phyloP scores from a whole-genome alignment of 805 yeast species.

The Isabelozyma rhagii region DNA sequence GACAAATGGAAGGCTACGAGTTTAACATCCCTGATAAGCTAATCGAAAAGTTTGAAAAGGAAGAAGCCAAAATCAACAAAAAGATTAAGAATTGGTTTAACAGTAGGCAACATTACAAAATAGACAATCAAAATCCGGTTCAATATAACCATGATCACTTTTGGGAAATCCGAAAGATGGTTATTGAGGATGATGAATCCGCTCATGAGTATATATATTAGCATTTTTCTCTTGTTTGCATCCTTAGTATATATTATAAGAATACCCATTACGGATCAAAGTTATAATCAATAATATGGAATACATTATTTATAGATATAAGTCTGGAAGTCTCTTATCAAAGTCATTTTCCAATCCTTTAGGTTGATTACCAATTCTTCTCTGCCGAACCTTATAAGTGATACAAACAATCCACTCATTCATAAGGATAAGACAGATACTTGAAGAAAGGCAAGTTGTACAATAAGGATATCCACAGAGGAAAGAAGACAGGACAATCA shows the following conservation, averaged over 20 bases:
- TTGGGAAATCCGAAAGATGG: slow-evolving; percentile 45
- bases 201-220: neutral
- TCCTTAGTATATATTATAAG: neutral
- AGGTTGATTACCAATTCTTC: neutral
- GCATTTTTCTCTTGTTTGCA: neutral
- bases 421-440: neutral
- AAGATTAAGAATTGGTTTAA: slow-evolving; percentile 39
- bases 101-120: slow-evolving; percentile 21
- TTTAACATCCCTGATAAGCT: slow-evolving; percentile 23
- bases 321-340: neutral
- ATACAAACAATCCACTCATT: neutral
- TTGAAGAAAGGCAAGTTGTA: neutral
- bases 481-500: neutral
- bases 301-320: neutral
- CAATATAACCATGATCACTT: slow-evolving; percentile 24
- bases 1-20: slow-evolving; percentile 16
- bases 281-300: neutral
- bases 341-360: neutral
- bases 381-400: neutral
- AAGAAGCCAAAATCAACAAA: slow-evolving; percentile 31
- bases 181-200: slow-evolving; percentile 27
- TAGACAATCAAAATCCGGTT: slow-evolving; percentile 6
- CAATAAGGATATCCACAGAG: neutral
- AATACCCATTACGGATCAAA: neutral
- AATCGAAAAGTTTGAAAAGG: slow-evolving; percentile 30